Evolutionary conservation across 495 filamentous ascomycete species (phyloP), one percentile per base, ranked within the genome.

Genomic region (Hypomontagnella submonticulosa): DNA sequence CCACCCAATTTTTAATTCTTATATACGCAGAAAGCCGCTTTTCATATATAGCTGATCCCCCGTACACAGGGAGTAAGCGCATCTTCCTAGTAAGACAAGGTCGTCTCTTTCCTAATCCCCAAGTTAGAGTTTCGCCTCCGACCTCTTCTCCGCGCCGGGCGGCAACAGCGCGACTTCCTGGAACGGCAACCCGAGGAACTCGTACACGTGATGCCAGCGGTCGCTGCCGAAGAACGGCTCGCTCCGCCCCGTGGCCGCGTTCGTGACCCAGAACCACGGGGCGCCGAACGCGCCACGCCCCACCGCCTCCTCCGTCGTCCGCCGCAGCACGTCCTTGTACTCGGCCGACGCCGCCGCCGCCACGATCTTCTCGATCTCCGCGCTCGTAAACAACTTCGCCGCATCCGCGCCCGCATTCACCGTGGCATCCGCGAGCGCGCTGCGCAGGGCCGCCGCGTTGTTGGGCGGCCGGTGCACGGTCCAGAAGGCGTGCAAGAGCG

Each of bases 221-320:
- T 92, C 90, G 75, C 89, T 91, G 1, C 90, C 90, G 73, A 92
- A 93, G 72, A 92, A 92, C 2, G 88, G 87, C 76, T 90, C 87
- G 51, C 77, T 79, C 50, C 77, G 70, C 4, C 88, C 87, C 18
- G 46, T 38, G 8, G 79, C 74, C 11, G 52, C 67, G 67, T 91
- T 85, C n/a, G 72, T 77, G n/a, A 87, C 90, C 83, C 85, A 89
- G 58, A 91, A 79, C 89, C 90, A 93, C 0, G 90, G 90, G 51
- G 86, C 85, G 0, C 90, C 90, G 74, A 89, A 93, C 1, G 89
- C 89, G 0, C 90, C 90, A 13, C 69, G 74, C 38, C 87, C 81
- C 9, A 92, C 65, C 4, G 81, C 86, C 61, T 82, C 79, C 57
- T 84, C 74, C 30, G 90, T 92, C 30, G 84, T 83, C 2, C 73